phyloP scores from a whole-genome alignment of 108 stramenopile genomes.

The Skeletonema grethae region DNA sequence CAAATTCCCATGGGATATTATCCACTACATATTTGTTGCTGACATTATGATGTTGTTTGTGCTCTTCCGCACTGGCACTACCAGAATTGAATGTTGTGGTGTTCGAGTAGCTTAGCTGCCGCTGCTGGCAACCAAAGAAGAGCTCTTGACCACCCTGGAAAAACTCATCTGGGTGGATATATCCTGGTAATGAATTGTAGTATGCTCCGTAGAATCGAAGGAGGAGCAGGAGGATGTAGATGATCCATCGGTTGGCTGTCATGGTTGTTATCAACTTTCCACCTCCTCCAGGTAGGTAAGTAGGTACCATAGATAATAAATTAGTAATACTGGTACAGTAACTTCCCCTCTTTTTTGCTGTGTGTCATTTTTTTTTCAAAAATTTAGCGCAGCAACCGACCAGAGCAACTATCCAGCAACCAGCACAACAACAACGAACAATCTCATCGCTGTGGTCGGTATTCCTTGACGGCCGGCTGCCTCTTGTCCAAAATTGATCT shows the following conservation, averaged over 20 bases:
- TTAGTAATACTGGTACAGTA: too few species aligned
- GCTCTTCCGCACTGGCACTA: neutral
- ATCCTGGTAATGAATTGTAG: slow-evolving; percentile 51
- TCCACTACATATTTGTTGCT: slow-evolving; percentile 16
- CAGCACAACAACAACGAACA: too few species aligned
- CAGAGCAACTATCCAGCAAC: too few species aligned
- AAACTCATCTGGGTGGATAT: slow-evolving; percentile 88
- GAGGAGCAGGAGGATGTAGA: slow-evolving; percentile 39
- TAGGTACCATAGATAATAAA: too few species aligned
- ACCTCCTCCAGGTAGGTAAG: too few species aligned
- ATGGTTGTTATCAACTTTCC: too few species aligned
- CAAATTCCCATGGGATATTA: slow-evolving; percentile 78
- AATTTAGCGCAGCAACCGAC: too few species aligned
- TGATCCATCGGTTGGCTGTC: slow-evolving; percentile 15
- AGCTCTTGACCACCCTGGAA: slow-evolving; percentile 86
- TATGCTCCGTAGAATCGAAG: slow-evolving; percentile 47
- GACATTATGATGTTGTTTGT: neutral
- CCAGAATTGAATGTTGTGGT: neutral
- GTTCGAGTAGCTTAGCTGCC: neutral
- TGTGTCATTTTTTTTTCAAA: too few species aligned
- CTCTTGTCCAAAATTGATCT: too few species aligned
- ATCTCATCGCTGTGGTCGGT: too few species aligned
- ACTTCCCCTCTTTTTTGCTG: too few species aligned
- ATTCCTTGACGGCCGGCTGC: too few species aligned
- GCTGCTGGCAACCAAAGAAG: slow-evolving; percentile 59